A percentile compares a stretch with the other conserved stretches of the same genome.
These are phyloP conservation scores for Hypoxylon cercidicola DNA, from an alignment of 495 filamentous ascomycete genomes.

Conservation along the genomic window DNA sequence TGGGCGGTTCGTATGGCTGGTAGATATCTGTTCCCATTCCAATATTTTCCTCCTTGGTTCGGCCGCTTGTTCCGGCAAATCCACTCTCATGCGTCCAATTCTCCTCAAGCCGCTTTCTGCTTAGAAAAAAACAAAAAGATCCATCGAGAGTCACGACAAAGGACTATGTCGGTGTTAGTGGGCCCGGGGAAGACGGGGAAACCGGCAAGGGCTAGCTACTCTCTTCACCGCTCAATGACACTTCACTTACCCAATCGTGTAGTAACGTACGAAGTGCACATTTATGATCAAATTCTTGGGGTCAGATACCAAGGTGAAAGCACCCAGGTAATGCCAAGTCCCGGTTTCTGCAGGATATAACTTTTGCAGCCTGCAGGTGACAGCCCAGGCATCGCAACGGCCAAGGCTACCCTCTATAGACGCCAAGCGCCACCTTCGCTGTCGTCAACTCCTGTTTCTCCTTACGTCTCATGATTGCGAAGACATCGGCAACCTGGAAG, in stretches of 20 bases:
- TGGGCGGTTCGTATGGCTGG: slow-evolving; percentile 27
- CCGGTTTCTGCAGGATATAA: slow-evolving; percentile 29
- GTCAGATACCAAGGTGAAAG: slow-evolving; percentile 38
- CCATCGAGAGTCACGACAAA: slow-evolving; percentile 11
- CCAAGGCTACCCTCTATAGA: not conserved
- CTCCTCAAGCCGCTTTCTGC: slow-evolving; percentile 16
- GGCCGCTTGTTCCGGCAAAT: slow-evolving; percentile 30
- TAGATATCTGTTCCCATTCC: slow-evolving; percentile 15
- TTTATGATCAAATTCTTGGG: slow-evolving; percentile 19
- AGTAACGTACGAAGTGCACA: slow-evolving; percentile 4
- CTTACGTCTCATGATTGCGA: not conserved
- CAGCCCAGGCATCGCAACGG: slow-evolving; percentile 18
- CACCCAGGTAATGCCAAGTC: slow-evolving; percentile 28
- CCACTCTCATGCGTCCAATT: slow-evolving; percentile 27
- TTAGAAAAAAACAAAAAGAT: not conserved
- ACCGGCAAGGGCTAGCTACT: slow-evolving; percentile 23
- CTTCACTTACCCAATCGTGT: slow-evolving; percentile 31
- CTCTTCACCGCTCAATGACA: slow-evolving; percentile 39
- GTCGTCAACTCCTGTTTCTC: slow-evolving; percentile 2
- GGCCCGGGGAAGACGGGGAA: slow-evolving; percentile 40
- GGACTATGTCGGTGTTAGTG: slow-evolving; percentile 34
- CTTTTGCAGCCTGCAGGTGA: slow-evolving; percentile 34
- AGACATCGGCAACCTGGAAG: not conserved
- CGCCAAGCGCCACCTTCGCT: not conserved
- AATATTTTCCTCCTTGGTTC: slow-evolving; percentile 16